Conservation (phyloP, 2,329 filamentous ascomycete species). For the Trichophyton equinum region DNA sequence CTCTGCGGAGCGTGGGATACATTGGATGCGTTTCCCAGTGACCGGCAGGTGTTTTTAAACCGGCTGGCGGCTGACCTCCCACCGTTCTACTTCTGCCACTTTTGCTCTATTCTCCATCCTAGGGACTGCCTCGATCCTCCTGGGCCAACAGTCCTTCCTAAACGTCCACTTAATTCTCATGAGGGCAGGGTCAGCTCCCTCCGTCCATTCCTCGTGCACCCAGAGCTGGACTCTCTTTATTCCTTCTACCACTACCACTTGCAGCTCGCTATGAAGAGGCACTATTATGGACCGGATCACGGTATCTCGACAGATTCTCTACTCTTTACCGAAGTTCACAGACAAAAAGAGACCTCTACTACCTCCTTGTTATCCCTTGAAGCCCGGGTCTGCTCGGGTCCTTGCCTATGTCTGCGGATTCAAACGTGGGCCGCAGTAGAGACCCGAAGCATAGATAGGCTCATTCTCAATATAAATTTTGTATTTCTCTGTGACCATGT, state of each 20-base stretch:
- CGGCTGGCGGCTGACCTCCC: background rate
- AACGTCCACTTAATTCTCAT: background rate
- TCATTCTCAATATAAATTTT: background rate
- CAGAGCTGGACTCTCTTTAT: background rate
- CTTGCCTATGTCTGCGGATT: conserved; percentile 2
- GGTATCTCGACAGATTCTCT: conserved; percentile 3
- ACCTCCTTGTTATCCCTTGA: background rate
- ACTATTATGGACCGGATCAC: conserved; percentile 4
- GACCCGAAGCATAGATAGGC: background rate
- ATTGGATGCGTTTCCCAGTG: background rate
- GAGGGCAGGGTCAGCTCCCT: background rate
- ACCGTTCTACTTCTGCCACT: background rate
- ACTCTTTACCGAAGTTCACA: background rate
- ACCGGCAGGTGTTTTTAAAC: background rate
- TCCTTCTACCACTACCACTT: background rate
- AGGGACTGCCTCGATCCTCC: background rate
- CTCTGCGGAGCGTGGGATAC: background rate
- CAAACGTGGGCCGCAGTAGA: background rate
- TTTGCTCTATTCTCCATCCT: background rate
- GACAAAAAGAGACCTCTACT: background rate
- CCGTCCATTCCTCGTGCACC: background rate
- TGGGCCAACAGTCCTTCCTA: background rate
- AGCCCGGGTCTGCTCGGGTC: background rate
- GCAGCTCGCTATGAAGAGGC: conserved; percentile 1
- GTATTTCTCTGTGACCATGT: background rate